phyloP scores from a whole-genome alignment of 164 flowering plant species.

The Kalanchoe fedtschenkoi region DNA sequence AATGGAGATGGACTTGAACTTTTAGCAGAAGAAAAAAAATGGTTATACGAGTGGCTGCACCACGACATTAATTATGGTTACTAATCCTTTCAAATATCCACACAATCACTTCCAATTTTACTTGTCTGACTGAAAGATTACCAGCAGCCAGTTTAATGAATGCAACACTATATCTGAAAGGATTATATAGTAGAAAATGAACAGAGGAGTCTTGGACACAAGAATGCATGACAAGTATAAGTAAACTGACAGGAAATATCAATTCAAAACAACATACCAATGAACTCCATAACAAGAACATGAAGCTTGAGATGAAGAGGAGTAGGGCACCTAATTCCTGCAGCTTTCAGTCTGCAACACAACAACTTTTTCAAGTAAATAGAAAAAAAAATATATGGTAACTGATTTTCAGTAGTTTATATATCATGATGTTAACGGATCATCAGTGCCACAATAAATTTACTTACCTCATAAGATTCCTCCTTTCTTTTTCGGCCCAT shows the following conservation, averaged over 20 bases:
- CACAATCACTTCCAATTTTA: not conserved
- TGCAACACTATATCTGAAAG: not conserved
- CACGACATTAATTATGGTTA: not conserved
- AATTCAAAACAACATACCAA: conserved; percentile 38
- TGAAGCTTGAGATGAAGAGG: conserved; percentile 70
- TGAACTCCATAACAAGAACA: conserved; percentile 98
- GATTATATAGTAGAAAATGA: not conserved
- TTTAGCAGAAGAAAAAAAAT: too few relatives aligned
- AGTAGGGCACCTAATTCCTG: conserved; percentile 88
- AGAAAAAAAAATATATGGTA: too few relatives aligned
- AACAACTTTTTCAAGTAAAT: not conserved
- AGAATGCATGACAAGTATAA: not conserved
- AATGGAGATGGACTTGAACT: too few relatives aligned
- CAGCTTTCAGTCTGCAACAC: conserved; percentile 72
- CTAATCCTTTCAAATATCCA: not conserved
- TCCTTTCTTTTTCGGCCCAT: conserved; percentile 99
- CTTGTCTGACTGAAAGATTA: not conserved
- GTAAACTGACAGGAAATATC: not conserved
- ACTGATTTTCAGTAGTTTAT: not conserved
- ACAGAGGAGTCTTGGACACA: not conserved
- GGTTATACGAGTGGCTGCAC: not conserved
- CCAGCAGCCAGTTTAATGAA: not conserved
- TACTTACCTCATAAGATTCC: conserved; percentile 74
- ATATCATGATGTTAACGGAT: not conserved
- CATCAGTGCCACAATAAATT: not conserved